Percentiles rank a stretch among this genome's conserved stretches.
Conservation (phyloP, 345 rosid genomes). For the Xanthoceras sorbifolium region DNA sequence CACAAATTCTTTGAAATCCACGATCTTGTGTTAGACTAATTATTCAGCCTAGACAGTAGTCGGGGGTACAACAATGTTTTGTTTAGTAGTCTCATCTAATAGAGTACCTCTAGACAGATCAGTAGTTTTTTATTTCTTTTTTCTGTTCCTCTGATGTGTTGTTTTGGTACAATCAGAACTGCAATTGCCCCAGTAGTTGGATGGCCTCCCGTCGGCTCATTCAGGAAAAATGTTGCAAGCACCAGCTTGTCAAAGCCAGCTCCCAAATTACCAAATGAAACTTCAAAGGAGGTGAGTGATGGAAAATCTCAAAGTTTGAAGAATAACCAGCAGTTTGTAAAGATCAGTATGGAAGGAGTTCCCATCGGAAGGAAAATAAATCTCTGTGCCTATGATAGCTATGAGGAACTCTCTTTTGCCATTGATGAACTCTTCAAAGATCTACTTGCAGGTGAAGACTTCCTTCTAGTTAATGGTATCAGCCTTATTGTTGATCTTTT, state of each 20-base stretch:
- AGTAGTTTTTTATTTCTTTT: background rate
- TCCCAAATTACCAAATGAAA: slow-evolving; percentile 6
- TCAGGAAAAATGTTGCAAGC: slow-evolving; percentile 39
- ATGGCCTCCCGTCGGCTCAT: slow-evolving; percentile 54
- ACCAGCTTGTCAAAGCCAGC: slow-evolving; percentile 24
- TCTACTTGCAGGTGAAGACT: slow-evolving; percentile 38
- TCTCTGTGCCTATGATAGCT: slow-evolving; percentile 45
- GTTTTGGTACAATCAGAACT: slow-evolving; percentile 28
- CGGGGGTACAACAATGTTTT: too few relatives aligned
- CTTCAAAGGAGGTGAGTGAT: slow-evolving; percentile 17
- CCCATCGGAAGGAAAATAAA: slow-evolving; percentile 55
- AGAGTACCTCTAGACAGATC: too few relatives aligned
- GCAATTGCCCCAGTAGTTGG: slow-evolving; percentile 36
- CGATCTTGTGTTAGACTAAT: too few relatives aligned
- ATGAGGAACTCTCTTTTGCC: slow-evolving; percentile 44
- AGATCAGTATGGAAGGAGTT: slow-evolving; percentile 51
- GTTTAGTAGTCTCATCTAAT: too few relatives aligned
- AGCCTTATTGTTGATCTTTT: background rate
- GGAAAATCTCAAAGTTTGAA: slow-evolving; percentile 13
- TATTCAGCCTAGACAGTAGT: too few relatives aligned
- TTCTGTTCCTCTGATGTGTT: background rate
- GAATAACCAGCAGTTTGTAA: slow-evolving; percentile 33
- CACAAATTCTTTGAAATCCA: too few relatives aligned
- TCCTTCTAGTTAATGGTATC: background rate
- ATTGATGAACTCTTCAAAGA: slow-evolving; percentile 49